These are phyloP conservation scores for Periconia macrospinosa DNA, from an alignment of 2,329 filamentous ascomycete genomes.

Conservation along the genomic window DNA sequence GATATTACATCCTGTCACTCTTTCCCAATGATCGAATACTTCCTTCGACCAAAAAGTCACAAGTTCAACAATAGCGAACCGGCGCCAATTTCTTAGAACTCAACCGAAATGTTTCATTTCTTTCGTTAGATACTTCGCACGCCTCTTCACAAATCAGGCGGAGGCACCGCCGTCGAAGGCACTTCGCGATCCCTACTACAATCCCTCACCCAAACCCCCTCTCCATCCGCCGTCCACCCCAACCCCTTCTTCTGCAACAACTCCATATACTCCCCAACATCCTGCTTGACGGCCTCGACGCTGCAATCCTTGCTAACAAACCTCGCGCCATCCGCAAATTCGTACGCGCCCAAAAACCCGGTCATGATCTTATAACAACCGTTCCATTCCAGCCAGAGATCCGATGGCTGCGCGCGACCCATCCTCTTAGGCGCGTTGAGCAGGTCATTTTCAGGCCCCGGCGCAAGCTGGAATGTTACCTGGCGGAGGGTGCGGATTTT, in stretches of 20 bases:
- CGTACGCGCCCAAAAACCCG: constrained; percentile 22
- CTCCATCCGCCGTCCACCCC: constrained; percentile 26
- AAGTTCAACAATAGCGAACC: too few relatives aligned
- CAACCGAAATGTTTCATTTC: not conserved
- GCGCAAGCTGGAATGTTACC: constrained; percentile 47
- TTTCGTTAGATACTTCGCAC: too few relatives aligned
- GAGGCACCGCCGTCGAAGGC: not conserved
- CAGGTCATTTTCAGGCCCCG: constrained; percentile 43
- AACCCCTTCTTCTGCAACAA: constrained; percentile 19
- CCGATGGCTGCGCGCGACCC: constrained; percentile 45
- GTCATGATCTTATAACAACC: constrained; percentile 32
- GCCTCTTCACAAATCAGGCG: not conserved
- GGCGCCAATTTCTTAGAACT: too few relatives aligned
- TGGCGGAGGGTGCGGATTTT: constrained; percentile 33
- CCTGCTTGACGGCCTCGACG: constrained; percentile 13
- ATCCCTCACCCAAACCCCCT: constrained; percentile 26
- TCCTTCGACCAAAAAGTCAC: too few relatives aligned
- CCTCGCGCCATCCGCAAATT: constrained; percentile 20
- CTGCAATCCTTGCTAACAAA: constrained; percentile 33
- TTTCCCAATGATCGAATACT: too few relatives aligned
- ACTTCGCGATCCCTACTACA: constrained; percentile 8
- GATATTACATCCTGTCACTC: too few relatives aligned
- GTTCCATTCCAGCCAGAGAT: constrained; percentile 45
- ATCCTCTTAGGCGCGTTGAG: constrained; percentile 41
- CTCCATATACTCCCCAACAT: constrained; percentile 29